phyloP scores from a whole-genome alignment of 306 rosid species.

The Astragalus glycyphyllos region DNA sequence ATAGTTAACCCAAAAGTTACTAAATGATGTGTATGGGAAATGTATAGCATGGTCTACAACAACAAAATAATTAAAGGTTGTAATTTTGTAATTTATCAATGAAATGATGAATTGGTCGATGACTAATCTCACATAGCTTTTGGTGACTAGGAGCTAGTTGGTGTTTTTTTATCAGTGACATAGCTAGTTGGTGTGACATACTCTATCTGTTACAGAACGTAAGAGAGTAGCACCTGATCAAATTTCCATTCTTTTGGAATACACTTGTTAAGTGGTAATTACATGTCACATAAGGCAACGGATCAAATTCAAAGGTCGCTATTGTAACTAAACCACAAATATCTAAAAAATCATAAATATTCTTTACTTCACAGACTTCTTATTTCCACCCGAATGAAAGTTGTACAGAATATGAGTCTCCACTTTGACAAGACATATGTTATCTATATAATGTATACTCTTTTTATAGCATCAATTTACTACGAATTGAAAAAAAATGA shows the following conservation, averaged over 20 bases:
- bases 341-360: conserved; percentile 2
- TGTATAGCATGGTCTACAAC: no score
- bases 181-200: no score
- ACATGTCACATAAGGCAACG: neutral
- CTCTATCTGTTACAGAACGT: no score
- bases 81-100: no score
- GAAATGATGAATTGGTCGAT: no score
- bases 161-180: no score
- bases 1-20: no score
- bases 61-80: no score
- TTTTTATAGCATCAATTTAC: no score
- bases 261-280: neutral
- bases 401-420: conserved; percentile 30
- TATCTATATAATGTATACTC: neutral
- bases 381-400: conserved; percentile 15
- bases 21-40: no score
- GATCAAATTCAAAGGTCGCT: conserved; percentile 6
- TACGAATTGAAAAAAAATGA: no score
- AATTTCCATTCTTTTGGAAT: conserved; percentile 6
- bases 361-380: neutral
- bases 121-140: neutral
- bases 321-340: conserved; percentile 13
- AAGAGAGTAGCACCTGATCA: no score
- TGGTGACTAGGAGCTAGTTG: conserved; percentile 1
- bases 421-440: conserved; percentile 35